phyloP scores from a whole-genome alignment of 352 stramenopile genomes.

The Phytophthora meadii region DNA sequence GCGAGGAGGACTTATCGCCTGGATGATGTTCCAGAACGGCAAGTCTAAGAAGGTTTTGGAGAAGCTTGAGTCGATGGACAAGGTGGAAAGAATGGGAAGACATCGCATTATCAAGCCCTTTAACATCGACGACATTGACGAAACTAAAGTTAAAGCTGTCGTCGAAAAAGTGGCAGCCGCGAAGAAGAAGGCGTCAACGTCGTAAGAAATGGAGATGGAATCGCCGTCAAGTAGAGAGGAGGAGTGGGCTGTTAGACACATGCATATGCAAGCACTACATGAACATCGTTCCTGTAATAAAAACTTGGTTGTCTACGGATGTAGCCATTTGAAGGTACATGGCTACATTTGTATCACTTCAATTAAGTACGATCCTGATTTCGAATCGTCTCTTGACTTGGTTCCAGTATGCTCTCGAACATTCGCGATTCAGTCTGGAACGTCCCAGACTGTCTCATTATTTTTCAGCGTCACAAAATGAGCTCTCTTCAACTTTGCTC shows the following conservation, averaged over 20 bases:
- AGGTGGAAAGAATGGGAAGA: neutral
- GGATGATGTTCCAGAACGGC: neutral
- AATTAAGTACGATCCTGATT: slow-evolving; percentile 3
- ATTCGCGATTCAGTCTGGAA: slow-evolving; percentile 30
- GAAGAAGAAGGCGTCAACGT: neutral
- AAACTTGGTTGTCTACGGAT: too few species aligned
- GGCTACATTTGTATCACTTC: neutral
- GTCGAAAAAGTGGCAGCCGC: neutral
- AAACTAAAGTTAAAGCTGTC: neutral
- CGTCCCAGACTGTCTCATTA: slow-evolving; percentile 15
- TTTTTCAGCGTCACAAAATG: neutral
- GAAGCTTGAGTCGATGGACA: neutral
- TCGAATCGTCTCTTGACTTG: slow-evolving; percentile 6
- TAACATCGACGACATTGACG: neutral
- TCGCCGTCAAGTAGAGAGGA: too few species aligned
- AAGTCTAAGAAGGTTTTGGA: neutral
- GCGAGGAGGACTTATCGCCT: neutral
- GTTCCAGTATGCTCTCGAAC: slow-evolving; percentile 26
- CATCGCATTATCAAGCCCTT: neutral
- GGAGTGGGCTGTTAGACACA: too few species aligned
- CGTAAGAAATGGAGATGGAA: neutral
- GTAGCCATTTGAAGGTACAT: neutral
- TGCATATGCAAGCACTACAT: too few species aligned
- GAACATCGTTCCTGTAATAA: neutral
- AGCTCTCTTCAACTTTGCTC: slow-evolving; percentile 31